Percentiles rank a stretch among this genome's conserved stretches.
phyloP scores from a whole-genome alignment of 352 stramenopile species.

The Phytopythium sindhum region DNA sequence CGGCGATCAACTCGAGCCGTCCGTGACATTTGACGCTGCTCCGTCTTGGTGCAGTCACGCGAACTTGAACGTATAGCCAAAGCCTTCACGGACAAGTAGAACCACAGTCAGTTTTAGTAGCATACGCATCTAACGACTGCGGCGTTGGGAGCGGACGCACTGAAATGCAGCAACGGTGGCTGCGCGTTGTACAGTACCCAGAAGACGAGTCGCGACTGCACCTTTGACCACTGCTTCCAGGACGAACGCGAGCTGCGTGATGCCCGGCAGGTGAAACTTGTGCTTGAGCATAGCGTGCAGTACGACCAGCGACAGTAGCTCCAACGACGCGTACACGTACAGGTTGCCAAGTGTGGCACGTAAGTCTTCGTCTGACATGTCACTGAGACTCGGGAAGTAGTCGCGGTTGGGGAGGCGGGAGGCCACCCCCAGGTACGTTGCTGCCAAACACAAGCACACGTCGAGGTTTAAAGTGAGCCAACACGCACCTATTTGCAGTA shows the following conservation, averaged over 20 bases:
- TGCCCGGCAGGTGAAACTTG: constrained; percentile 16
- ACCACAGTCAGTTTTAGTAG: neutral
- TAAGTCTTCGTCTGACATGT: constrained; percentile 14
- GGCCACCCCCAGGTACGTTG: constrained; percentile 19
- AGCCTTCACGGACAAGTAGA: constrained; percentile 8
- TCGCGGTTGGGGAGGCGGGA: constrained; percentile 27
- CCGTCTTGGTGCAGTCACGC: constrained; percentile 19
- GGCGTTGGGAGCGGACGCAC: neutral
- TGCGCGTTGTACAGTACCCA: constrained; percentile 35
- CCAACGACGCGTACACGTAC: constrained; percentile 21
- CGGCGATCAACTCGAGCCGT: neutral
- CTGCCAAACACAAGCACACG: constrained; percentile 9
- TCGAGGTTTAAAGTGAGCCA: neutral
- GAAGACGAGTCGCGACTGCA: constrained; percentile 25
- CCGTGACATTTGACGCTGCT: neutral
- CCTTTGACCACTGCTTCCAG: constrained; percentile 16
- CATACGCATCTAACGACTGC: too few relatives aligned
- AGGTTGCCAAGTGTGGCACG: constrained; percentile 15
- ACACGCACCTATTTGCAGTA: neutral
- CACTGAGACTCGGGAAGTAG: constrained; percentile 16
- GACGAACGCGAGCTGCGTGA: constrained; percentile 31
- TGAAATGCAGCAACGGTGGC: constrained; percentile 19
- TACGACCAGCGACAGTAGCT: constrained; percentile 26
- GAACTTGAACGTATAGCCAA: constrained; percentile 38
- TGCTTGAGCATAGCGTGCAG: constrained; percentile 13